These are phyloP conservation scores for Trypanosoma brucei DNA, from an alignment of 208 protist genomes.

Conservation along the genomic window DNA sequence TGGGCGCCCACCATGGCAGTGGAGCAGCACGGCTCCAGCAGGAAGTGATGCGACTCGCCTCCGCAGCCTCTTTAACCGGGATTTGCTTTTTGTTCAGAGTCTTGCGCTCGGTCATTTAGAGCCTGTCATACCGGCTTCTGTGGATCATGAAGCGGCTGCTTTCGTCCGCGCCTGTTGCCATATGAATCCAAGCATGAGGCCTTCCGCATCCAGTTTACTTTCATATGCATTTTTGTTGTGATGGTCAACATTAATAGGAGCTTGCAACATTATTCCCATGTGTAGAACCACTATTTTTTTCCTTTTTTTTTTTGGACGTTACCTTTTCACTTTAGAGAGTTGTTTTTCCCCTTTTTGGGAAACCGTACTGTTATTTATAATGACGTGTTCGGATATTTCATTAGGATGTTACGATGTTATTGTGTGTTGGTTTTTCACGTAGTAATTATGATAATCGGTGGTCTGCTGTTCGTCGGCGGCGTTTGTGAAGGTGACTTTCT, in stretches of 20 bases:
- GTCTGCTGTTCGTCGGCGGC: too few species aligned
- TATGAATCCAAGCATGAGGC: conserved; percentile 39
- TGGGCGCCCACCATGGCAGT: conserved; percentile 65
- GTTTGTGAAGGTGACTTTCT: not conserved
- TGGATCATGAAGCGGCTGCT: conserved; percentile 44
- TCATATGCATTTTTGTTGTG: conserved; percentile 52
- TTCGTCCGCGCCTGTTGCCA: conserved; percentile 54
- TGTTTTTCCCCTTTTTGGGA: not conserved
- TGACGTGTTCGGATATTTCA: too few species aligned
- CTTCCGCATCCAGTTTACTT: conserved; percentile 49
- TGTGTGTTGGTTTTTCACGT: too few species aligned
- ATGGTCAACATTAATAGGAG: not conserved
- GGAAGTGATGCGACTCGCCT: conserved; percentile 29
- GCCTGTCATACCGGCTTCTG: conserved; percentile 47
- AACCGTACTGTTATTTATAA: not conserved
- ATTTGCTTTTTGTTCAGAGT: conserved; percentile 52
- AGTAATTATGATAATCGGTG: too few species aligned
- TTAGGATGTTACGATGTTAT: too few species aligned
- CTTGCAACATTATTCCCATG: too few species aligned
- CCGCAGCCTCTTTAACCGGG: conserved; percentile 33
- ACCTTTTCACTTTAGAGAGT: not conserved
- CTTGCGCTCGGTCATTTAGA: conserved; percentile 44
- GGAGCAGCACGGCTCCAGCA: conserved; percentile 26
- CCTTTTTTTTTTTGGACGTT: conserved; percentile 2
- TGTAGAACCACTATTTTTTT: not conserved